A percentile compares a stretch with the other conserved stretches of the same genome.
Conservation (phyloP, 2,329 filamentous ascomycete genomes). For the Sporothrix luriei region DNA sequence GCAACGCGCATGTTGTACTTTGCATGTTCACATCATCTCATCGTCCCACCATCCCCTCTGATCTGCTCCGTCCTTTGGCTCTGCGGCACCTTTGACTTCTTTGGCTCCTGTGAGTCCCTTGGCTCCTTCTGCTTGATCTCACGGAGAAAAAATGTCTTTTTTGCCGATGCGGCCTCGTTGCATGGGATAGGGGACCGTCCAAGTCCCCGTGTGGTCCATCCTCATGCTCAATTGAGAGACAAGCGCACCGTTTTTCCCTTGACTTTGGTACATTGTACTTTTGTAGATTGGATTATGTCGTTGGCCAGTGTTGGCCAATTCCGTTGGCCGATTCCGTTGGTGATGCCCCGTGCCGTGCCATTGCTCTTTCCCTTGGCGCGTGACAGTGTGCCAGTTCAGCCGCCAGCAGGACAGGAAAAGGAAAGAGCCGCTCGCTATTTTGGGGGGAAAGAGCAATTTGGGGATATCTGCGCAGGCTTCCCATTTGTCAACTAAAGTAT, state of each 20-base stretch:
- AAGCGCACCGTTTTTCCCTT: not conserved
- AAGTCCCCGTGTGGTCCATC: not conserved
- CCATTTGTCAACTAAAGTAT: too few species aligned
- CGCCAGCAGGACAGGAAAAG: not conserved
- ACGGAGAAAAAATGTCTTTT: not conserved
- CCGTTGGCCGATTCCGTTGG: not conserved
- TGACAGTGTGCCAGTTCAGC: not conserved
- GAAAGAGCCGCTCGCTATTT: conserved; percentile 15
- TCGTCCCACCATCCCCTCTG: not conserved
- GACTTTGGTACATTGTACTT: not conserved
- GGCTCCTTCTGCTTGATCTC: too few species aligned
- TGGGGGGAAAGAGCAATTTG: not conserved
- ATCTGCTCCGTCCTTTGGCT: not conserved
- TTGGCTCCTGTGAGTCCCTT: too few species aligned
- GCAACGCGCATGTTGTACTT: too few species aligned
- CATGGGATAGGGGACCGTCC: too few species aligned
- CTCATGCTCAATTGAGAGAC: not conserved
- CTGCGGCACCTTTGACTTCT: too few species aligned
- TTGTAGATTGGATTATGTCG: not conserved
- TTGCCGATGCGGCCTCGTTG: not conserved
- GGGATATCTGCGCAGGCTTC: not conserved
- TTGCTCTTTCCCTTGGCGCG: not conserved
- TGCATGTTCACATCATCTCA: too few species aligned
- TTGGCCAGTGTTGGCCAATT: too few species aligned
- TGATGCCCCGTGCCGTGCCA: too few species aligned